phyloP scores from a whole-genome alignment of 495 filamentous ascomycete genomes.

The Articulospora tetracladia region DNA sequence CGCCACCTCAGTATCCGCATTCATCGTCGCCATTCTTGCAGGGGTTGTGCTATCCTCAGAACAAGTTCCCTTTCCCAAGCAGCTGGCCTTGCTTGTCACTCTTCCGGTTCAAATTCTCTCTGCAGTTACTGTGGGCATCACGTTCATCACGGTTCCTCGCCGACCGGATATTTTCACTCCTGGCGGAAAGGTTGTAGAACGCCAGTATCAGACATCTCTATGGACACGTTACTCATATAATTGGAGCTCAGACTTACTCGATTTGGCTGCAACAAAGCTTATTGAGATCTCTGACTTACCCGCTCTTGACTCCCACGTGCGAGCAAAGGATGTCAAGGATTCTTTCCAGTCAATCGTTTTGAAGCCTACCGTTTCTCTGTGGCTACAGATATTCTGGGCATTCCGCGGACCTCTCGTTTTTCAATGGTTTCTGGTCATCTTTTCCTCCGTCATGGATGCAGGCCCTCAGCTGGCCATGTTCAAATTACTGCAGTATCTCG shows the following conservation, averaged over 20 bases:
- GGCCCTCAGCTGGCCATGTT: slow-evolving; percentile 17
- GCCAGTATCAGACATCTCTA: slow-evolving; percentile 49
- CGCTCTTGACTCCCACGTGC: slow-evolving; percentile 43
- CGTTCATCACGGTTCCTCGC: slow-evolving; percentile 48
- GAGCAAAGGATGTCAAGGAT: slow-evolving; percentile 39
- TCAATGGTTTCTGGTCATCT: slow-evolving; percentile 13
- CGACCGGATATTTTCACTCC: slow-evolving; percentile 58
- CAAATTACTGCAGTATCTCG: slow-evolving; percentile 17
- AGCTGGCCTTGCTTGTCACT: background rate
- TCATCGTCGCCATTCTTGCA: background rate
- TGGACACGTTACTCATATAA: slow-evolving; percentile 52
- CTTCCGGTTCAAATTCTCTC: slow-evolving; percentile 1
- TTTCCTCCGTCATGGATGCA: slow-evolving; percentile 9
- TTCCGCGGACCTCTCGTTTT: slow-evolving; percentile 2
- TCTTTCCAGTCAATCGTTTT: slow-evolving; percentile 9
- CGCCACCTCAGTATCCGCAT: background rate
- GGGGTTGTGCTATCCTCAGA: slow-evolving; percentile 2
- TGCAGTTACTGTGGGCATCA: background rate
- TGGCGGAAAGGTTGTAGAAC: slow-evolving; percentile 57
- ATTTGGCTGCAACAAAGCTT: slow-evolving; percentile 46
- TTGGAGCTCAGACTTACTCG: slow-evolving; percentile 55
- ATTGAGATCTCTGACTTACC: slow-evolving; percentile 59
- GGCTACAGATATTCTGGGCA: slow-evolving; percentile 22
- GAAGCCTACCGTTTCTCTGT: slow-evolving; percentile 13
- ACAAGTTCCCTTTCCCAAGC: background rate